Base-by-base conservation (phyloP, 257 asterid genomes). In the Scutellaria minor region DNA sequence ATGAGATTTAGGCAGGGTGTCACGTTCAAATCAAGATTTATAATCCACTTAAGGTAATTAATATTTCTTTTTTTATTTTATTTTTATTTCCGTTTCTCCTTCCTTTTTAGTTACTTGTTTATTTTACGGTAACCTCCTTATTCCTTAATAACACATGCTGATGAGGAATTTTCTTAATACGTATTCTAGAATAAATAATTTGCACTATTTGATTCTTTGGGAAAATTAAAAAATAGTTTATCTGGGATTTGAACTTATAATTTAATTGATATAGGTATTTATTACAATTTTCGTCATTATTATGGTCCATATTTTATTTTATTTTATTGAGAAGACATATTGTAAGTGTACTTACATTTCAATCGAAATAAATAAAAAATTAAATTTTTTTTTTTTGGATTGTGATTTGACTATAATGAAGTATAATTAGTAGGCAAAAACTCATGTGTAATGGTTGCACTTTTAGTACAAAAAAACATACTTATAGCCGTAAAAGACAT, bases 1-100 rank as follows among this genome's bases (percentile, higher is more conserved):
- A 78, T 68, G 11, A 56, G n/a, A 71, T 79, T 79, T 79, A 68
- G 74, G 74, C 79, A 79, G 66, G 55, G 56, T 63, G 79, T 79
- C 83, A 69, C 63, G 66, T 74, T 70, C 54, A 54, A 68, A 45
- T 50, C 81, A 64, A 70, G 55, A 64, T 61, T 27, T 58, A 5
- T 4, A 57, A 59, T 42, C 66, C 70, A 51, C 14, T 61, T 60
- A 51, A 52, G 70, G 12, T 48, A 60, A 48, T 22, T 7, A 1
- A 6, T 24, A 40, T 45, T 22, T 4, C 0, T 42, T 13, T 40
- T 5, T 18, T 8, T 14, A n/a, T 18, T 14, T 40, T 3, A 8
- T 22, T 42, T 54, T 69, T 51, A 9, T 14, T 45, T 71, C 11
- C 44, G 0, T 1, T 22, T 4, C 0, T 41, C 12, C 4, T 2